These are phyloP conservation scores for Tylopilus rubrobrunneus DNA, from an alignment of 768 basidiomycete genomes.

Conservation along the genomic window DNA sequence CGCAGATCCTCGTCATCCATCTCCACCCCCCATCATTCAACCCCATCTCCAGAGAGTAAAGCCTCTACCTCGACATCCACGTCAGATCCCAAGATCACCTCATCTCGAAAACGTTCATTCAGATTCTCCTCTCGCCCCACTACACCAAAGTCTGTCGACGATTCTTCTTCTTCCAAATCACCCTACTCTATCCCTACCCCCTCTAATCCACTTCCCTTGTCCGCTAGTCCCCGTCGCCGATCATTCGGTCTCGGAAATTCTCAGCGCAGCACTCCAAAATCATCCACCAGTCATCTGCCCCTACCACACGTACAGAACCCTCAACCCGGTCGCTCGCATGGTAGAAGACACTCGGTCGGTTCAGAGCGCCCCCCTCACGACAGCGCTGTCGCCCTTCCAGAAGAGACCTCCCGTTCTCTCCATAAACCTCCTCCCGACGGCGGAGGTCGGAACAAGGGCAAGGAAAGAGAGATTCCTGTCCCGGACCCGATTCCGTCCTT, in stretches of 20 bases:
- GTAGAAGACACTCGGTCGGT: constrained; percentile 25
- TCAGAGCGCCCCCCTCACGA: constrained; percentile 31
- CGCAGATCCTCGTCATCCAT: constrained; percentile 24
- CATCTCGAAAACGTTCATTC: constrained; percentile 31
- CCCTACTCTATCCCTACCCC: constrained; percentile 26
- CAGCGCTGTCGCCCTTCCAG: constrained; percentile 31
- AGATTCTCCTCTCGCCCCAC: constrained; percentile 28
- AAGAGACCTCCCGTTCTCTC: constrained; percentile 15
- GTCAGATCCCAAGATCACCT: constrained; percentile 13
- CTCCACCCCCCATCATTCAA: constrained; percentile 17
- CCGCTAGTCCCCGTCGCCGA: constrained; percentile 32
- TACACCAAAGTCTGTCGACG: constrained; percentile 27
- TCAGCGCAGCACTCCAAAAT: constrained; percentile 28
- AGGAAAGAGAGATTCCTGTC: constrained; percentile 19
- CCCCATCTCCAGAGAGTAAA: constrained; percentile 19
- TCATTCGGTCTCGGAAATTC: constrained; percentile 29
- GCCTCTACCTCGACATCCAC: constrained; percentile 21
- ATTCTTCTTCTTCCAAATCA: constrained; percentile 12
- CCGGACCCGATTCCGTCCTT: constrained; percentile 13
- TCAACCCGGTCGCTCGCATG: constrained; percentile 21
- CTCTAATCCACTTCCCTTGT: constrained; percentile 29
- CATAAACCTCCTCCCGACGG: constrained; percentile 15
- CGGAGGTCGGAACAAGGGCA: constrained; percentile 24
- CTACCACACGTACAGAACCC: constrained; percentile 15
- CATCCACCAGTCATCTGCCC: constrained; percentile 27